phyloP scores from a whole-genome alignment of 1,284 basidiomycete species.

The Trametes polyzona region DNA sequence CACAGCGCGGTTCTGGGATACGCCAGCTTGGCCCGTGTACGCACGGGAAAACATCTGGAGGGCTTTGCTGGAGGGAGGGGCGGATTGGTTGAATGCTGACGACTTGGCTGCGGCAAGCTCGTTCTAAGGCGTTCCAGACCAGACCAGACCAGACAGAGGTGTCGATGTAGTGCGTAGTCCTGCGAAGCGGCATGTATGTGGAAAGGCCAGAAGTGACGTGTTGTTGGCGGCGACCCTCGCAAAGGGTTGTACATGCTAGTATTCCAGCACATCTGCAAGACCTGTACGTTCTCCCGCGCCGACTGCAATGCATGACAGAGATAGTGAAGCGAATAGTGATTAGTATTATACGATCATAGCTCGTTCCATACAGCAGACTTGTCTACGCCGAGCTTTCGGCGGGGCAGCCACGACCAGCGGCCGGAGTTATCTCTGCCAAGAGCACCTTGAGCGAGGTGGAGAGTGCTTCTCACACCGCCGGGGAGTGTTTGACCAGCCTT shows the following conservation, averaged over 20 bases:
- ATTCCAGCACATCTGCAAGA: no score
- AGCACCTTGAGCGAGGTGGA: constrained; percentile 37
- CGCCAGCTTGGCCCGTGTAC: constrained; percentile 52
- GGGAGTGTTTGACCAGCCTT: constrained; percentile 42
- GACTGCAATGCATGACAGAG: no score
- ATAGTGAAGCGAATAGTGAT: background rate
- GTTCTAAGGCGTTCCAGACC: constrained; percentile 33
- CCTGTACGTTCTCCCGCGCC: no score
- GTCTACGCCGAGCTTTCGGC: constrained; percentile 42
- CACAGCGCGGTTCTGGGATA: constrained; percentile 56
- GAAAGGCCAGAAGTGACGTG: no score
- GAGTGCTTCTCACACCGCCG: constrained; percentile 36
- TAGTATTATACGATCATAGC: constrained; percentile 29
- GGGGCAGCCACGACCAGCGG: constrained; percentile 35
- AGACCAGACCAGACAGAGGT: background rate
- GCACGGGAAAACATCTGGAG: constrained; percentile 50
- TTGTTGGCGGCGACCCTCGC: no score
- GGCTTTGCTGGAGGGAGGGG: constrained; percentile 46
- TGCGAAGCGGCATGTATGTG: no score
- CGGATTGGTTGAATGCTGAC: constrained; percentile 60
- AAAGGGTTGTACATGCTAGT: no score
- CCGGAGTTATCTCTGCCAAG: constrained; percentile 34
- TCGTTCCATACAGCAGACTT: constrained; percentile 35
- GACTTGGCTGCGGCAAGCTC: constrained; percentile 50
- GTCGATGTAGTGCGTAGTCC: background rate